A percentile compares a stretch with the other conserved stretches of the same genome.
Conservation (phyloP, 1,139 yeast species). For the Eremothecium sinecaudum region DNA sequence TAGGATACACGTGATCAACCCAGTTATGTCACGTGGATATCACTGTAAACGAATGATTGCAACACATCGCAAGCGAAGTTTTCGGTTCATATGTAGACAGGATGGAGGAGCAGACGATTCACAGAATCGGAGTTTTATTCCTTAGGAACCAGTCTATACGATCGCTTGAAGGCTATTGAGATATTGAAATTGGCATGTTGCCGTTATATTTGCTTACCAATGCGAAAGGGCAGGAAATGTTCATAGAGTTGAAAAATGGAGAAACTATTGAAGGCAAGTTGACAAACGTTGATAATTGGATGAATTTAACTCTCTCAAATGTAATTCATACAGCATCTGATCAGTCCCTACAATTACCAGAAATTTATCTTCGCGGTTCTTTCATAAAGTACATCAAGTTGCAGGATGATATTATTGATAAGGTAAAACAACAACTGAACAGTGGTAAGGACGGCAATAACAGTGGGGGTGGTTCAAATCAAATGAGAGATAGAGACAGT, state of each 20-base stretch:
- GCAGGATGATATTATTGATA: constrained; percentile 68
- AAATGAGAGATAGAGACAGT: constrained; percentile 12
- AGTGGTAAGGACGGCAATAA: constrained; percentile 29
- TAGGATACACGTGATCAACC: too few species aligned
- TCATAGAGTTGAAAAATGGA: constrained; percentile 87
- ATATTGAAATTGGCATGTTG: constrained; percentile 48
- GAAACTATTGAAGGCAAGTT: constrained; percentile 82
- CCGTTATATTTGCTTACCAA: constrained; percentile 87
- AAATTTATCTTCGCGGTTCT: constrained; percentile 78
- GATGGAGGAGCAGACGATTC: too few species aligned
- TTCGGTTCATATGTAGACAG: too few species aligned
- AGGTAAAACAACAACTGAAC: constrained; percentile 50
- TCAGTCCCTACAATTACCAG: constrained; percentile 58
- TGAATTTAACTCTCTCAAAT: constrained; percentile 79
- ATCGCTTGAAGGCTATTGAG: too few species aligned
- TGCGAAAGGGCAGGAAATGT: constrained; percentile 79
- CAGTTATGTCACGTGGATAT: too few species aligned
- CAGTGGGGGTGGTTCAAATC: constrained; percentile 10
- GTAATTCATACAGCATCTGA: constrained; percentile 66
- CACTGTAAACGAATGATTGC: too few species aligned
- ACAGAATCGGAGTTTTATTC: too few species aligned
- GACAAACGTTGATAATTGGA: constrained; percentile 86
- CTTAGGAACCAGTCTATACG: too few species aligned
- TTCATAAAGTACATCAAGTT: constrained; percentile 62
- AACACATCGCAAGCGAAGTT: too few species aligned